Percentiles rank a stretch among this genome's conserved stretches.
Evolutionary conservation across 306 rosid species (phyloP).

Genomic region (Pueraria montana): DNA sequence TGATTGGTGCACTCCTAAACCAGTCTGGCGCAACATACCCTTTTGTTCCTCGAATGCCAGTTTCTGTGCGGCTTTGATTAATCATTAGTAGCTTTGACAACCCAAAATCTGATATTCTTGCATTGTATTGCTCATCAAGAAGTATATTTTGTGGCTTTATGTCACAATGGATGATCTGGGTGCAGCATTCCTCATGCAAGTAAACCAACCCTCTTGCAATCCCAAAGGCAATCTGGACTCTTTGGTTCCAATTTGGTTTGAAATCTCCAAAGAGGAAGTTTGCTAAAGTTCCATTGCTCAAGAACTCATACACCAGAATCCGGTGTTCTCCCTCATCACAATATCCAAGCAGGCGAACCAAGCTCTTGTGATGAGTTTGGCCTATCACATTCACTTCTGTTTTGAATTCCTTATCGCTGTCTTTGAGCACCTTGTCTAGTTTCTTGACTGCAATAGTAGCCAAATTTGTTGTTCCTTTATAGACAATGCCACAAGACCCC

Average conservation of each 20-base stretch:
- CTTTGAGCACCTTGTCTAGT: slow-evolving; percentile 36
- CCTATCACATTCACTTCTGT: slow-evolving; percentile 46
- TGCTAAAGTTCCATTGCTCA: slow-evolving; percentile 44
- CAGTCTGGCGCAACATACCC: slow-evolving; percentile 52
- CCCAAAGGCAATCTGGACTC: slow-evolving; percentile 26
- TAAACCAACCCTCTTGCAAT: slow-evolving; percentile 49
- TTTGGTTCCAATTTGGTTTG: slow-evolving; percentile 40
- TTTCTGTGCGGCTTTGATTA: slow-evolving; percentile 39
- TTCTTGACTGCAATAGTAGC: slow-evolving; percentile 47
- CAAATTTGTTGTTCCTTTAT: slow-evolving; percentile 37
- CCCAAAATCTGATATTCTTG: slow-evolving; percentile 48
- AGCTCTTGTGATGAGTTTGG: slow-evolving; percentile 42
- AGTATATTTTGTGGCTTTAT: slow-evolving; percentile 46
- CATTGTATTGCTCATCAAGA: slow-evolving; percentile 44
- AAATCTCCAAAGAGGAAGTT: slow-evolving; percentile 31
- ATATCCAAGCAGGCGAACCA: slow-evolving; percentile 47
- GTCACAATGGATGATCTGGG: slow-evolving; percentile 50
- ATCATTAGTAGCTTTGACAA: slow-evolving; percentile 37
- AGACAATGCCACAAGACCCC: slow-evolving; percentile 50
- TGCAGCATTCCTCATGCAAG: slow-evolving; percentile 46
- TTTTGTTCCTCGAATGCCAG: slow-evolving; percentile 46
- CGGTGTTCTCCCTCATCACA: slow-evolving; percentile 41
- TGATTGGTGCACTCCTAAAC: slow-evolving; percentile 43
- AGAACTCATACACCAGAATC: slow-evolving; percentile 39
- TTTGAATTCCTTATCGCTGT: slow-evolving; percentile 45